Percentiles rank a stretch among this genome's conserved stretches.
phyloP scores from a whole-genome alignment of 257 asterid species.

The Gentiana macrophylla region DNA sequence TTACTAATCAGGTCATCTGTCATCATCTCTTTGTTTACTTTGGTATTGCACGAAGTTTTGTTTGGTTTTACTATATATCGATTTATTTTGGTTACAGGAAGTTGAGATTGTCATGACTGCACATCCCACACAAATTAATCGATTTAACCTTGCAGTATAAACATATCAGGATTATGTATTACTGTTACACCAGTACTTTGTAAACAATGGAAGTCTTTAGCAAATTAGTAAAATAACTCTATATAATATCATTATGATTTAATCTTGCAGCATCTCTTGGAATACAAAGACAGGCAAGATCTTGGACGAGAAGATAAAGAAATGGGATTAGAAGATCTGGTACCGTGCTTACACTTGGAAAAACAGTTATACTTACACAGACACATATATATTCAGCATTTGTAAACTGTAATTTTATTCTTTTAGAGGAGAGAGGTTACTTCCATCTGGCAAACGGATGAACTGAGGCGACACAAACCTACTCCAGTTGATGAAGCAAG shows the following conservation, averaged over 20 bases:
- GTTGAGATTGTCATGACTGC: conserved; percentile 99
- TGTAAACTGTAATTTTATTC: too few relatives aligned
- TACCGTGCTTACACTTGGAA: conserved; percentile 8
- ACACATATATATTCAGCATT: conserved; percentile 3
- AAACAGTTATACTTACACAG: too few relatives aligned
- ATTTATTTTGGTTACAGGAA: conserved; percentile 31
- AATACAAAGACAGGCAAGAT: conserved; percentile 79
- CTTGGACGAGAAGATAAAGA: conserved; percentile 84
- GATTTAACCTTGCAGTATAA: conserved; percentile 91
- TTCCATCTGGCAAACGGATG: conserved; percentile 98
- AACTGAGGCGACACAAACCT: conserved; percentile 94
- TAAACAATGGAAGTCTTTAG: too few relatives aligned
- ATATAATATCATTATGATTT: background rate
- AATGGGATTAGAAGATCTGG: conserved; percentile 93
- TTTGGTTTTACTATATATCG: background rate
- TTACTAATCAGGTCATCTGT: conserved; percentile 75
- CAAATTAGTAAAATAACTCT: background rate
- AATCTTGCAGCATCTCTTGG: conserved; percentile 72
- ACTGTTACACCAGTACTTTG: too few relatives aligned
- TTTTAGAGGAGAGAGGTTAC: conserved; percentile 82
- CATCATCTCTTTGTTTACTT: background rate
- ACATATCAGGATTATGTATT: conserved; percentile 76
- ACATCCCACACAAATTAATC: conserved; percentile 93
- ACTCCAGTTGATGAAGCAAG: conserved; percentile 99
- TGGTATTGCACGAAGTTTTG: too few relatives aligned